These are phyloP conservation scores for Hymenoscyphus salicellus DNA, from an alignment of 2,329 filamentous ascomycete species.

Conservation along the genomic window DNA sequence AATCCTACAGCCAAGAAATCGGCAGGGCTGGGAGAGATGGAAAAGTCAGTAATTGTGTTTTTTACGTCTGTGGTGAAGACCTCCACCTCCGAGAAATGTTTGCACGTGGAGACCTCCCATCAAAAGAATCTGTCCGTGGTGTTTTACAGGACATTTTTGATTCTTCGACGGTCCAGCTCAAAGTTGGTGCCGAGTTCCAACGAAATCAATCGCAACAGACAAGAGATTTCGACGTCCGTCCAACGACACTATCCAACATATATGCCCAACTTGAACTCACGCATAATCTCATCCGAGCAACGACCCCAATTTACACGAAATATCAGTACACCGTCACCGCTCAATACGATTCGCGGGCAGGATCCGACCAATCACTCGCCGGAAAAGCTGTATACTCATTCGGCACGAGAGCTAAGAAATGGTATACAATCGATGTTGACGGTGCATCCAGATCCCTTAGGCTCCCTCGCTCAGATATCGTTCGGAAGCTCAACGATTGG, in stretches of 20 bases:
- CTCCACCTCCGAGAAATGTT: constrained; percentile 59
- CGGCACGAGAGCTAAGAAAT: constrained; percentile 43
- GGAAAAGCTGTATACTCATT: constrained; percentile 44
- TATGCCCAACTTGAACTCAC: constrained; percentile 60
- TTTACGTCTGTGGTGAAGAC: constrained; percentile 56
- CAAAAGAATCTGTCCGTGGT: constrained; percentile 45
- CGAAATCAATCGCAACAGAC: constrained; percentile 45
- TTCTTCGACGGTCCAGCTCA: constrained; percentile 33
- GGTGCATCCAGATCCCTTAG: constrained; percentile 32
- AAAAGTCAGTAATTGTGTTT: constrained; percentile 51
- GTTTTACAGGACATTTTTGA: constrained; percentile 53
- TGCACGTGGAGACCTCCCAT: constrained; percentile 57
- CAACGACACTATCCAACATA: constrained; percentile 49
- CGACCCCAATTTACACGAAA: constrained; percentile 54
- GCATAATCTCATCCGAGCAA: constrained; percentile 54
- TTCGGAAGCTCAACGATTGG: constrained; percentile 54
- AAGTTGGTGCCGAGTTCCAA: constrained; percentile 45
- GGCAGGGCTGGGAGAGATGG: constrained; percentile 56
- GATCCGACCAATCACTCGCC: constrained; percentile 41
- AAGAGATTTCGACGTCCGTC: constrained; percentile 52
- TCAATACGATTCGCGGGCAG: constrained; percentile 35
- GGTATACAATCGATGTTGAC: constrained; percentile 49
- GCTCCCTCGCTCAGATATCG: constrained; percentile 45
- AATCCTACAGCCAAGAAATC: constrained; percentile 58
- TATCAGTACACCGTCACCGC: constrained; percentile 49